Conservation (phyloP, 2,329 filamentous ascomycete genomes). For the Chalara sp. region DNA sequence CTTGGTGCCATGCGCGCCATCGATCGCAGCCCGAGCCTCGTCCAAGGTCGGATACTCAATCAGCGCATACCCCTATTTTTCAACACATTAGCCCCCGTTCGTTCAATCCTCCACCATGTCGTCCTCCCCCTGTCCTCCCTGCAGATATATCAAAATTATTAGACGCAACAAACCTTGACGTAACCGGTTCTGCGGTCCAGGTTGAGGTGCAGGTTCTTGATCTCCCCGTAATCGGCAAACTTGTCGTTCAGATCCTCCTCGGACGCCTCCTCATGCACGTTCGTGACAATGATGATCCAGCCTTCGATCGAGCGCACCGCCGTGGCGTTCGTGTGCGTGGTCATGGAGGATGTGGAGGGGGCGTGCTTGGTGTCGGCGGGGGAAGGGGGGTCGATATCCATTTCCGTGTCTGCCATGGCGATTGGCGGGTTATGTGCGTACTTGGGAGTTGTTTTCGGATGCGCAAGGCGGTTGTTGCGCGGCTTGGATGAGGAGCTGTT, state of each 20-base stretch:
- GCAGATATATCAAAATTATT: background rate
- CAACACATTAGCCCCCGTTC: background rate
- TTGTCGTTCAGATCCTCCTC: constrained; percentile 77
- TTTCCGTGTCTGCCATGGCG: constrained; percentile 37
- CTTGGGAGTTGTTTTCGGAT: too few species aligned
- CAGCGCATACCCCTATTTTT: constrained; percentile 66
- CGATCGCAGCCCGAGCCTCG: constrained; percentile 76
- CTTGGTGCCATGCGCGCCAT: constrained; percentile 70
- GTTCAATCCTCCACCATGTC: background rate
- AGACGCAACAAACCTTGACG: constrained; percentile 58
- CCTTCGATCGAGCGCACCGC: constrained; percentile 83
- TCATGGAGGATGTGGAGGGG: constrained; percentile 57
- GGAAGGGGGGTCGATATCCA: constrained; percentile 34
- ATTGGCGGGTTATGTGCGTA: too few species aligned
- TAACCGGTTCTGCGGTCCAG: constrained; percentile 77
- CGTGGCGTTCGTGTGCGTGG: constrained; percentile 66
- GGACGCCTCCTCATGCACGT: constrained; percentile 80
- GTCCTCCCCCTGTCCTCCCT: background rate
- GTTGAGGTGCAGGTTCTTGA: constrained; percentile 82
- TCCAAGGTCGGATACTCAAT: constrained; percentile 77
- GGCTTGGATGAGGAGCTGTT: too few species aligned
- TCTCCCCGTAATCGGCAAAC: constrained; percentile 79
- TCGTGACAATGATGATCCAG: constrained; percentile 83
- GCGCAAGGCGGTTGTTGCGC: too few species aligned
- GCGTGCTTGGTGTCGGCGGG: constrained; percentile 41